These are phyloP conservation scores for Podaxis carcinomalis DNA, from an alignment of 768 basidiomycete species.

Conservation along the genomic window DNA sequence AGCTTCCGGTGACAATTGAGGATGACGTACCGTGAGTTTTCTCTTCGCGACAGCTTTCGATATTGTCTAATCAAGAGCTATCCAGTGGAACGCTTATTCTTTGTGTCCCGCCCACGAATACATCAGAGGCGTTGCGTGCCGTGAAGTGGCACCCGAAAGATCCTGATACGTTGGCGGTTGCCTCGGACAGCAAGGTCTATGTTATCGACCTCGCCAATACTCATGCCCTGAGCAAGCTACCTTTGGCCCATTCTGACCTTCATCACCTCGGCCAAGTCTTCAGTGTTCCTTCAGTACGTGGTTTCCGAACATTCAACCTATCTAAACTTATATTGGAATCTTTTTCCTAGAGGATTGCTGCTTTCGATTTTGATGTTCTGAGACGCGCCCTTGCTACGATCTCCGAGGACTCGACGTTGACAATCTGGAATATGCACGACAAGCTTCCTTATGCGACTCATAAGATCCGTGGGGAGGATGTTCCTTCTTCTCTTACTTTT, in stretches of 20 bases:
- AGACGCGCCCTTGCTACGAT: conserved; percentile 79
- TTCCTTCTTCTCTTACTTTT: conserved; percentile 79
- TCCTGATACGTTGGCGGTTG: conserved; percentile 75
- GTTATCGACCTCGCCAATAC: conserved; percentile 69
- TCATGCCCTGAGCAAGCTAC: conserved; percentile 57
- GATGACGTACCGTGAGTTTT: conserved; percentile 79
- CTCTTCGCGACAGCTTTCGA: not conserved
- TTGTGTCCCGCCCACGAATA: conserved; percentile 60
- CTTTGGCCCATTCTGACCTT: conserved; percentile 65
- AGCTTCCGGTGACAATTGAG: conserved; percentile 75
- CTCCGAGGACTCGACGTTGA: conserved; percentile 76
- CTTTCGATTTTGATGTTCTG: conserved; percentile 80
- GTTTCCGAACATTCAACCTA: not conserved
- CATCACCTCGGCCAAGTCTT: conserved; percentile 66
- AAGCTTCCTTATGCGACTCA: conserved; percentile 71
- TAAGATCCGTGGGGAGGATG: conserved; percentile 74
- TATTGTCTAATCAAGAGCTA: conserved; percentile 4
- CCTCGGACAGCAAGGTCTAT: conserved; percentile 72
- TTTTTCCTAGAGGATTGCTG: conserved; percentile 61
- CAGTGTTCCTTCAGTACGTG: conserved; percentile 63
- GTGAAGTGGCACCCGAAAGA: conserved; percentile 91
- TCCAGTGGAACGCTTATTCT: conserved; percentile 62
- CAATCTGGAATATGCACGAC: conserved; percentile 80
- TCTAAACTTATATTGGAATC: not conserved
- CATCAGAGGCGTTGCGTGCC: conserved; percentile 63